These are phyloP conservation scores for Amoebophrya sp. DNA, from an alignment of 169 alveolate genomes.

Conservation along the genomic window DNA sequence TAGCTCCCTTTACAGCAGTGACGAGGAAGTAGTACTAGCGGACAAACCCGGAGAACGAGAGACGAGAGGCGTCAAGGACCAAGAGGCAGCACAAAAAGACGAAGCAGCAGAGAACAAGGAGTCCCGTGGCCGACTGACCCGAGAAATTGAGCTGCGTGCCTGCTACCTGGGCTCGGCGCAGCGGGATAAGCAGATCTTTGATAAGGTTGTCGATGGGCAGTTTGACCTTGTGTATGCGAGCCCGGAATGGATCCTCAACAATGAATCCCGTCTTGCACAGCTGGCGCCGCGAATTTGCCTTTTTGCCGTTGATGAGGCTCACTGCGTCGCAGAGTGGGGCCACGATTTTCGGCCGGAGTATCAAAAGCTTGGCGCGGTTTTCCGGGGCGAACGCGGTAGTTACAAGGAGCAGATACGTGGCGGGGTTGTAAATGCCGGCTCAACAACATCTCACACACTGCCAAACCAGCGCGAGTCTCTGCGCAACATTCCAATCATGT, in stretches of 20 bases:
- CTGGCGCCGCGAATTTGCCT: constrained; percentile 49
- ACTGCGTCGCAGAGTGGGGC: constrained; percentile 98
- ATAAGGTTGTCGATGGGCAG: not conserved
- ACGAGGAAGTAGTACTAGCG: not conserved
- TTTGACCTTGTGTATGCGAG: not conserved
- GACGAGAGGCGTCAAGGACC: no score
- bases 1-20: not conserved
- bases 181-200: not conserved
- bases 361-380: constrained; percentile 64
- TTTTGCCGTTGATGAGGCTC: constrained; percentile 96
- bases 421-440: no score
- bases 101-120: no score
- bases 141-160: no score
- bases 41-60: not conserved
- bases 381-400: not conserved
- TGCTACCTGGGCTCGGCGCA: not conserved
- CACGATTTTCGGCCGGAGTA: constrained; percentile 94
- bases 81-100: no score
- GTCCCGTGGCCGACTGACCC: no score
- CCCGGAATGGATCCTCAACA: not conserved
- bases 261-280: not conserved
- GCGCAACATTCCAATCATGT: not conserved
- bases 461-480: no score
- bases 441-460: no score
- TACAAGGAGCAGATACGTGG: no score